Evolutionary conservation across 2,329 filamentous ascomycete species (phyloP).

Genomic region (Hansfordia pulvinata): DNA sequence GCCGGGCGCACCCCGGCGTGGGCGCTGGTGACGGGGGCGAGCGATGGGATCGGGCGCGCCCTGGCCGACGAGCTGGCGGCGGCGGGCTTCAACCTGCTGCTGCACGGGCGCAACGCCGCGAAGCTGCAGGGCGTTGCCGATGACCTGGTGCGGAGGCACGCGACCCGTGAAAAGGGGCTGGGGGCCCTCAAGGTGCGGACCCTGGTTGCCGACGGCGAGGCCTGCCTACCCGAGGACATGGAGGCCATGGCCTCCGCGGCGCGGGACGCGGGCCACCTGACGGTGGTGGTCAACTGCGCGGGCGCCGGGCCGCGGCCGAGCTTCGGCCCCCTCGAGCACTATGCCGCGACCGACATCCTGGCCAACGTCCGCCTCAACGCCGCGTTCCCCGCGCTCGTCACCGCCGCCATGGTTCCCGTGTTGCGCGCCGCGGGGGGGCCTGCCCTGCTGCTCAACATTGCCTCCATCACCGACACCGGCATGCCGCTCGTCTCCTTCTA

Average conservation of each 20-base stretch:
- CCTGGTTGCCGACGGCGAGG: slow-evolving; percentile 26
- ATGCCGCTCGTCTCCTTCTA: slow-evolving; percentile 10
- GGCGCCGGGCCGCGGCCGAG: slow-evolving; percentile 21
- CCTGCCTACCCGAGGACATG: too few relatives aligned
- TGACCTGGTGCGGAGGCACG: slow-evolving; percentile 21
- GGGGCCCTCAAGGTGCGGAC: slow-evolving; percentile 21
- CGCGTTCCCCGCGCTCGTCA: slow-evolving; percentile 7
- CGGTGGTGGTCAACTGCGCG: slow-evolving; percentile 37
- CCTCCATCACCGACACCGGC: slow-evolving; percentile 7
- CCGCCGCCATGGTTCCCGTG: slow-evolving; percentile 8
- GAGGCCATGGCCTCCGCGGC: slow-evolving; percentile 4
- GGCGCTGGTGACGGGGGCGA: slow-evolving; percentile 34
- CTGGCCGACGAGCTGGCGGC: slow-evolving; percentile 32
- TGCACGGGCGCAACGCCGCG: slow-evolving; percentile 33
- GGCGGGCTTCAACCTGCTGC: slow-evolving; percentile 38
- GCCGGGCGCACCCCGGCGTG: slow-evolving; percentile 19
- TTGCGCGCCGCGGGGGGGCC: slow-evolving; percentile 5
- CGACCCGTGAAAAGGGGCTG: too few relatives aligned
- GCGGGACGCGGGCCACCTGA: slow-evolving; percentile 22
- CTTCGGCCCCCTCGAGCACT: slow-evolving; percentile 18
- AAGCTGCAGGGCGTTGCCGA: slow-evolving; percentile 25
- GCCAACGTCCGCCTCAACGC: slow-evolving; percentile 25
- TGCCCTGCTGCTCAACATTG: slow-evolving; percentile 10
- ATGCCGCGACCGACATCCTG: slow-evolving; percentile 20
- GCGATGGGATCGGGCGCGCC: slow-evolving; percentile 34